Base-by-base conservation (phyloP, 2,329 filamentous ascomycete species). In the Penicillium sp. region DNA sequence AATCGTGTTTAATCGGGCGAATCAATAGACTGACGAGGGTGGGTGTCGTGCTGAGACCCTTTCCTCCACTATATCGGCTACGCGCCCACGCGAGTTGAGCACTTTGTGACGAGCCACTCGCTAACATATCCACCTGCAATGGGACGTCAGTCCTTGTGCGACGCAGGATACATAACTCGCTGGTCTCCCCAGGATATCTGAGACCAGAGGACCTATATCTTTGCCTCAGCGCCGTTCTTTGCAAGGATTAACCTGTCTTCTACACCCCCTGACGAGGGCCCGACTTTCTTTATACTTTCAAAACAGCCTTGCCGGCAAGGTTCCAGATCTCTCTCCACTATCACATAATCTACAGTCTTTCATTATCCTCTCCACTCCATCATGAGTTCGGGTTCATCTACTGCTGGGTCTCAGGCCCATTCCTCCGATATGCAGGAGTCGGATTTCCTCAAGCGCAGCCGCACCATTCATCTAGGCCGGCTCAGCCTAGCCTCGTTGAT, bases 391-490 rank as follows among this genome's bases (percentile, higher is more conserved):
- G 43, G 50, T 38, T 62, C 59, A 16, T 67, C 66, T 8, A 55
- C 61, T n/a, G 45, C 64, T 6, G 67, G 65, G 29, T 69, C 69
- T 13, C 61, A 65, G 47, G 61, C 65, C 42, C 65, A 61, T 38
- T 38, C 36, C 46, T 69, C 70, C n/a, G 65, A 72, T 45, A 62
- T 66, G 45, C 65, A 70, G 26, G 72, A 75, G 56, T 69, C 67
- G 4, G 59, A 45, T 10, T 75, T 73, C 42, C 65, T 75, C 13
- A 59, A 64, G 39, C 65, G 65, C 45, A 67, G 56, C 33, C 67
- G 65, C 21, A 49, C 59, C 29, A 61, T 77, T 9, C 69, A 71
- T 31, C 67, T 63, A 61, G 49, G 59, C 31, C 68, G 72, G 29
- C 60, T 74, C 18, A 63, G 53, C n/a, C 56, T 77, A 9, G 66